Evolutionary conservation across 306 rosid genomes (phyloP).

Genomic region (Crotalaria pallida): DNA sequence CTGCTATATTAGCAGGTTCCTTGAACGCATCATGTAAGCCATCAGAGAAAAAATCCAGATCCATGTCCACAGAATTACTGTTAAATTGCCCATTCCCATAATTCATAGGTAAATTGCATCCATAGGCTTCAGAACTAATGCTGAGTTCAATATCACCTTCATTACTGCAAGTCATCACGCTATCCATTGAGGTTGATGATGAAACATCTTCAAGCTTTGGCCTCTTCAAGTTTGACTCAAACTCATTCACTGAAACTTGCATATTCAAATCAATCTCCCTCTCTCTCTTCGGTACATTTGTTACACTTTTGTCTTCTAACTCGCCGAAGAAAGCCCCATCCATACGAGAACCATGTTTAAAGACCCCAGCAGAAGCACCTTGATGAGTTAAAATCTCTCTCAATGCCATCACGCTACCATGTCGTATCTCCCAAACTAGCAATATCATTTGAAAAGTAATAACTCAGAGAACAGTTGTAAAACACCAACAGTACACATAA

Average conservation of each 20-base stretch:
- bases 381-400: conserved; percentile 95
- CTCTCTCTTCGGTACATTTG: conserved; percentile 56
- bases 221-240: conserved; percentile 53
- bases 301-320: conserved; percentile 41
- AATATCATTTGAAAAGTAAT: conserved; percentile 18
- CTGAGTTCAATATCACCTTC: conserved; percentile 39
- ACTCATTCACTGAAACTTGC: conserved; percentile 53
- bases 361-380: conserved; percentile 87
- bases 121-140: conserved; percentile 40
- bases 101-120: conserved; percentile 41
- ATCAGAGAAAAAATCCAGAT: conserved; percentile 40
- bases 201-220: conserved; percentile 59
- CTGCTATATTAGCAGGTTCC: conserved; percentile 28
- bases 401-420: conserved; percentile 95
- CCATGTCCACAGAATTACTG: conserved; percentile 40
- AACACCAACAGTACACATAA: not conserved
- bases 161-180: conserved; percentile 37
- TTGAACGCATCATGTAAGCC: conserved; percentile 24
- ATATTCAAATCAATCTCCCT: conserved; percentile 80
- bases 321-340: conserved; percentile 40
- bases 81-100: conserved; percentile 40
- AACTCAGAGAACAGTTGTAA: conserved; percentile 6
- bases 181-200: conserved; percentile 36
- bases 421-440: conserved; percentile 94
- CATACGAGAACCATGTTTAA: conserved; percentile 44